Base-by-base conservation (phyloP, 2,329 filamentous ascomycete species). In the Aspergillus flavus region DNA sequence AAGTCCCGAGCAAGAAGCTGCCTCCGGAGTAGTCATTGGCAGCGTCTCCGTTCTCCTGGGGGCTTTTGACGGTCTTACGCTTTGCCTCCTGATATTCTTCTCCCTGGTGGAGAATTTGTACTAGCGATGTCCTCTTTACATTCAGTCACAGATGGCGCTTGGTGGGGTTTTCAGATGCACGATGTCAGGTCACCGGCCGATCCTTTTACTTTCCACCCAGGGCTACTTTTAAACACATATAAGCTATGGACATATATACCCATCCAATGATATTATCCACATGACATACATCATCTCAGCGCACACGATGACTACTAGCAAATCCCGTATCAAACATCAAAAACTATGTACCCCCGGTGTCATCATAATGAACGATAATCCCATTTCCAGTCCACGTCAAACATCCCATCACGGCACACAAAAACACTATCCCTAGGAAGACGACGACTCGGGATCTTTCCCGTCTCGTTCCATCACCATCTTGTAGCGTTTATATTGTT, bases 21-120 rank as follows among this genome's bases (percentile, higher is more conserved):
- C 45, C 43, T 28, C 6, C 12, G 14, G 21, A 14, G 3, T 48
- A 48, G 21, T 16, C 7, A 41, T 41, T 1, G 6, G 7, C 19
- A 14, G 12, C 0, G 6, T 1, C 16, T 41, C 16, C 3, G 1
- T 9, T 41, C 19, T 19, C 0, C 16, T 1, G 6, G 4, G 16
- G 16, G 6, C 7, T n/a, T n/a, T n/a, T n/a, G n/a, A n/a, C n/a
- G n/a, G 1, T 16, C 36, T 6, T 39, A 0, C 7, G 0, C 16
- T 16, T 39, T 39, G 7, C 16, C 2, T 41, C 19, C 19, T n/a
- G 19, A n/a, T 10, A 41, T 10, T 1, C 16, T 41, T 10, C 39
- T 41, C 16, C 14, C 39, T 19, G 39, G 16, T 9, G 16, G 14
- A n/a, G 39, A 41, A n/a, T 19, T 3, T n/a, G 39, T 19, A n/a